These are phyloP conservation scores for Paecilomyces variotii DNA, from an alignment of 2,329 filamentous ascomycete genomes.

Conservation along the genomic window DNA sequence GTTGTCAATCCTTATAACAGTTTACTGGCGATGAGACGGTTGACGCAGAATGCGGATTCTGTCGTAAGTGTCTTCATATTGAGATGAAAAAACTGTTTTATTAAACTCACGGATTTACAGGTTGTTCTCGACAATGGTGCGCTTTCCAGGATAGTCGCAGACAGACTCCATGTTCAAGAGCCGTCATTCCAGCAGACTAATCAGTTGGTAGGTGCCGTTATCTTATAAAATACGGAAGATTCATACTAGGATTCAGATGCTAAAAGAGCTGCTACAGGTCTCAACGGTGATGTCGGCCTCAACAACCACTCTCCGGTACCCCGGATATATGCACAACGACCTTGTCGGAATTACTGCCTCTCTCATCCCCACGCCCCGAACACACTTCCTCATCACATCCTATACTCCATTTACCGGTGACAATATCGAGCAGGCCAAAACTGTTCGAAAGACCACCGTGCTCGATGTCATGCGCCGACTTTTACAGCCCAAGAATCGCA, in stretches of 20 bases:
- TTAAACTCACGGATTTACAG: constrained; percentile 24
- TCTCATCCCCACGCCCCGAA: constrained; percentile 89
- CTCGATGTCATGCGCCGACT: constrained; percentile 94
- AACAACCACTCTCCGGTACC: constrained; percentile 92
- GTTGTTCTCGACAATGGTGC: constrained; percentile 94
- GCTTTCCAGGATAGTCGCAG: constrained; percentile 84
- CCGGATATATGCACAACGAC: constrained; percentile 99
- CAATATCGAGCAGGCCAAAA: constrained; percentile 94
- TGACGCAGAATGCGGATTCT: constrained; percentile 94
- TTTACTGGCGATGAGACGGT: constrained; percentile 76
- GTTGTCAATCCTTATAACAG: constrained; percentile 99
- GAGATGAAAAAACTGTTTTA: not conserved
- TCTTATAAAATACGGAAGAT: not conserved
- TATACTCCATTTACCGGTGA: constrained; percentile 97
- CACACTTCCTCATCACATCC: constrained; percentile 96
- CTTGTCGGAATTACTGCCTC: constrained; percentile 94
- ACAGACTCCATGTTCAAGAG: constrained; percentile 88
- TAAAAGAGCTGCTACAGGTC: constrained; percentile 41
- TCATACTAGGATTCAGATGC: not conserved
- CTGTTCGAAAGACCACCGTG: constrained; percentile 94
- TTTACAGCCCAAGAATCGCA: constrained; percentile 95
- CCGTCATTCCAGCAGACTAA: constrained; percentile 97
- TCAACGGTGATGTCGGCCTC: constrained; percentile 98
- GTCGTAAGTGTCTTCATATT: constrained; percentile 50
- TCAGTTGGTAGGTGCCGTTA: constrained; percentile 57